Evolutionary conservation across 805 yeast species (phyloP).

Genomic region (Saccharomycopsis oosterbeekiorum): DNA sequence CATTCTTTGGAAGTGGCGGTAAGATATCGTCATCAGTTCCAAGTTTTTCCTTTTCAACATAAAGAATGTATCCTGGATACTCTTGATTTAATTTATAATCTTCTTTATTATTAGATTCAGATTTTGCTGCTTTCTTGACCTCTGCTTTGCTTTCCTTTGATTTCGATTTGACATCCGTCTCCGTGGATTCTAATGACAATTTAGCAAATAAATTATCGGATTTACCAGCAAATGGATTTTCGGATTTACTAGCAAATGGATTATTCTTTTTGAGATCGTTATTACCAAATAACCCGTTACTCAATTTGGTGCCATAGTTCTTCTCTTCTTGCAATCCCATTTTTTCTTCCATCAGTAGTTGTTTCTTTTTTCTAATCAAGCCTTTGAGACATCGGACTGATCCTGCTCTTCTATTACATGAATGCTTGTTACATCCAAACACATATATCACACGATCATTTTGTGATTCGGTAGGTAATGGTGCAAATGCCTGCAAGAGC

Average conservation of each 20-base stretch:
- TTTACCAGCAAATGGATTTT: constrained; percentile 24
- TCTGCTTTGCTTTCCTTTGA: constrained; percentile 2
- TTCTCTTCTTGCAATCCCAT: constrained; percentile 1
- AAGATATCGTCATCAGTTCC: constrained; percentile 37
- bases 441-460: constrained; percentile 79
- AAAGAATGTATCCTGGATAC: constrained; percentile 59
- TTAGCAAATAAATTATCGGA: constrained; percentile 20
- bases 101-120: constrained; percentile 18
- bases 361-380: constrained; percentile 27
- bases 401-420: constrained; percentile 63
- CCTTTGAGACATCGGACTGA: constrained; percentile 72
- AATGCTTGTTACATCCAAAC: constrained; percentile 56
- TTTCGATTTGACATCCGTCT: background rate
- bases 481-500: constrained; percentile 72
- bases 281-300: constrained; percentile 6
- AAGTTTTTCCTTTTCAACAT: constrained; percentile 62
- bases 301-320: constrained; percentile 5
- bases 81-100: constrained; percentile 28
- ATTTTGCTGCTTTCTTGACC: constrained; percentile 23
- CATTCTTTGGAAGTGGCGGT: constrained; percentile 39
- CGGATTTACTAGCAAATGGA: constrained; percentile 20
- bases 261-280: constrained; percentile 13
- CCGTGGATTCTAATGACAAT: background rate
- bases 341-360: constrained; percentile 26
- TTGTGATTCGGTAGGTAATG: constrained; percentile 48